Percentiles rank a stretch among this genome's conserved stretches.
phyloP scores from a whole-genome alignment of 1,284 basidiomycete genomes.

The Pseudozyma sp. region DNA sequence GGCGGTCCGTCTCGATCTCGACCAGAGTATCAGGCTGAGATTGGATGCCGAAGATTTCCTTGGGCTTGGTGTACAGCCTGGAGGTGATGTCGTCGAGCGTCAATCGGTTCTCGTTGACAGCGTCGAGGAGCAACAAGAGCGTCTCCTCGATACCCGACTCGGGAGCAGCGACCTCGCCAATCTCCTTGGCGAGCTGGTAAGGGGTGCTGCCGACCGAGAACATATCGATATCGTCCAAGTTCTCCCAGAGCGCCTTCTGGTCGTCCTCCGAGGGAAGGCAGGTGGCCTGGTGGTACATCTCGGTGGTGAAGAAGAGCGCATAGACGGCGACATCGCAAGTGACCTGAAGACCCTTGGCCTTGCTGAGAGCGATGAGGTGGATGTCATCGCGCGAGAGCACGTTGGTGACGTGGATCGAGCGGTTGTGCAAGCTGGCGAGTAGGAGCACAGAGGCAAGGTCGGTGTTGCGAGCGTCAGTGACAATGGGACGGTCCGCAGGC shows the following conservation, averaged over 20 bases:
- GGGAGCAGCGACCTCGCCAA: constrained; percentile 77
- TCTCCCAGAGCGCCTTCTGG: constrained; percentile 87
- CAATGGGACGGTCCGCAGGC: constrained; percentile 89
- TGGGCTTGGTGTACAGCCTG: constrained; percentile 90
- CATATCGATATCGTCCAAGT: constrained; percentile 85
- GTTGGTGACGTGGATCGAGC: constrained; percentile 93
- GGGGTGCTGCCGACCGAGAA: constrained; percentile 91
- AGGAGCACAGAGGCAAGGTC: constrained; percentile 93
- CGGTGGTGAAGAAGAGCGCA: constrained; percentile 87
- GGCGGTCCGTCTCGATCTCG: constrained; percentile 90
- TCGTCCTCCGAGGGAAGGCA: constrained; percentile 82
- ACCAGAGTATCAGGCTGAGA: constrained; percentile 80
- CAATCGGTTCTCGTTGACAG: constrained; percentile 83
- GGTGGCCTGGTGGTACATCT: constrained; percentile 73
- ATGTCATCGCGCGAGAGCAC: constrained; percentile 90
- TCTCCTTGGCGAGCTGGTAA: constrained; percentile 79
- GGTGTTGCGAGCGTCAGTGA: constrained; percentile 91
- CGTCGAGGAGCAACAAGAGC: constrained; percentile 86
- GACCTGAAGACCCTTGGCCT: constrained; percentile 91
- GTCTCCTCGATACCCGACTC: constrained; percentile 88
- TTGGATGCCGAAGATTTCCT: constrained; percentile 88
- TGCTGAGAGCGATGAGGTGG: constrained; percentile 90
- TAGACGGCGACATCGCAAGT: constrained; percentile 97
- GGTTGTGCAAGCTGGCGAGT: constrained; percentile 88
- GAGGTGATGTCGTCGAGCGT: constrained; percentile 84